phyloP scores from a whole-genome alignment of 2,329 filamentous ascomycete species.

The Cladobotryum mycophilum region DNA sequence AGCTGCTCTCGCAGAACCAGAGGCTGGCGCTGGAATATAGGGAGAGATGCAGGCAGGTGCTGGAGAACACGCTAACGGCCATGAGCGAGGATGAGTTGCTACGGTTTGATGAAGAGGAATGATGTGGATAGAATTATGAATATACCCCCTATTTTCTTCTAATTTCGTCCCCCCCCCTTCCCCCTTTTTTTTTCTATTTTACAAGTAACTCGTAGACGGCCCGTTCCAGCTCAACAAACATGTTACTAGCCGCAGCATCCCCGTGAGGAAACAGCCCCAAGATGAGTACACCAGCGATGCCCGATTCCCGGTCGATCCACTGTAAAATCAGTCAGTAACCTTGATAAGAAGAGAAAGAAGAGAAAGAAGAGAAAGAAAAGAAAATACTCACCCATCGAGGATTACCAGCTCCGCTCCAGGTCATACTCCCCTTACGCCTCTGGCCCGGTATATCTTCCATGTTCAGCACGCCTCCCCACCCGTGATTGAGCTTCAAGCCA shows the following conservation, averaged over 20 bases:
- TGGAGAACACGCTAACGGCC: slow-evolving; percentile 38
- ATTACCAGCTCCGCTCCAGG: slow-evolving; percentile 39
- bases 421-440: slow-evolving; percentile 36
- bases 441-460: slow-evolving; percentile 33
- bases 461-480: slow-evolving; percentile 35
- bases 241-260: slow-evolving; percentile 27
- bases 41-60: slow-evolving; percentile 40
- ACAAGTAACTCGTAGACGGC: slow-evolving; percentile 29
- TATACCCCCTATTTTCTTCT: too few species aligned
- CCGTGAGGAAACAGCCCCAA: slow-evolving; percentile 33
- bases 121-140: too few species aligned
- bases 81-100: slow-evolving; percentile 29
- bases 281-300: slow-evolving; percentile 35
- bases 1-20: slow-evolving; percentile 38
- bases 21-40: slow-evolving; percentile 44
- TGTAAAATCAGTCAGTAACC: slow-evolving; percentile 5
- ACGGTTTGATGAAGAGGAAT: slow-evolving; percentile 3
- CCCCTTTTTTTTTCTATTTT: not conserved
- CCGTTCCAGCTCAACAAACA: slow-evolving; percentile 35
- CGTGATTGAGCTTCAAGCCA: slow-evolving; percentile 29
- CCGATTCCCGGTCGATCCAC: slow-evolving; percentile 33
- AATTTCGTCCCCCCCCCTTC: too few species aligned
- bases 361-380: not conserved
- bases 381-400: slow-evolving; percentile 34
- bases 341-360: not conserved